A percentile compares a stretch with the other conserved stretches of the same genome.
Conservation (phyloP, 345 rosid genomes). For the Hypericum androsaemum region DNA sequence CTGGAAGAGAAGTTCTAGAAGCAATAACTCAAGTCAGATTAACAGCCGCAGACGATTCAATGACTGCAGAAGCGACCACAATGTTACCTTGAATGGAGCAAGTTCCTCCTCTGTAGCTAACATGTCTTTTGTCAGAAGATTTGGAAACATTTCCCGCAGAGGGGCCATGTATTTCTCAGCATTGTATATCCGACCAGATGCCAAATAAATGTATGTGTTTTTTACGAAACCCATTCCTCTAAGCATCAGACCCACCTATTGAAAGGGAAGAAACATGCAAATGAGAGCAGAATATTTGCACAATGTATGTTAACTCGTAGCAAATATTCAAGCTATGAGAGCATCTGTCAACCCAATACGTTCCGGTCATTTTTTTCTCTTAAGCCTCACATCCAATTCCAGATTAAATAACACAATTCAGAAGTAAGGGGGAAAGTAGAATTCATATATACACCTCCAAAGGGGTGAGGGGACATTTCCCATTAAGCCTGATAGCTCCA, state of each 20-base stretch:
- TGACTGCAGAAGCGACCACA: conserved; percentile 2
- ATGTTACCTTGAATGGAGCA: conserved; percentile 64
- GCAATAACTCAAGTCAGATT: conserved; percentile 26
- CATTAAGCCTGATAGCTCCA: conserved; percentile 90
- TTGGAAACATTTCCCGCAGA: conserved; percentile 88
- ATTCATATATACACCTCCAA: conserved; percentile 53
- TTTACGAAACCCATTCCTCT: conserved; percentile 98
- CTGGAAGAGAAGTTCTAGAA: conserved; percentile 90
- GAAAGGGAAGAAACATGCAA: conserved; percentile 13
- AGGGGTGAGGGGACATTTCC: conserved; percentile 97
- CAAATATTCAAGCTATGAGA: too few species aligned
- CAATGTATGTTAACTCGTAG: too few species aligned
- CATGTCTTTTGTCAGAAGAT: conserved; percentile 84
- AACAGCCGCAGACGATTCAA: conserved; percentile 5
- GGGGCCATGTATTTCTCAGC: conserved; percentile 89
- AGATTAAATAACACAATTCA: background rate
- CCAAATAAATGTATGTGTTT: conserved; percentile 71
- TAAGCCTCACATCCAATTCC: background rate
- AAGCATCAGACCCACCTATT: conserved; percentile 93
- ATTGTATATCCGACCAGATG: conserved; percentile 92
- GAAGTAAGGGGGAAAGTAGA: background rate
- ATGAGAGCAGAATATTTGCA: too few species aligned
- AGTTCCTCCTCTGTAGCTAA: conserved; percentile 81
- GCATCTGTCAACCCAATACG: too few species aligned
- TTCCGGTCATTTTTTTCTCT: too few species aligned